Evolutionary conservation across 75 land plant species (phyloP), one percentile per base, ranked within the genome.

Genomic region (Larix kaempferi): DNA sequence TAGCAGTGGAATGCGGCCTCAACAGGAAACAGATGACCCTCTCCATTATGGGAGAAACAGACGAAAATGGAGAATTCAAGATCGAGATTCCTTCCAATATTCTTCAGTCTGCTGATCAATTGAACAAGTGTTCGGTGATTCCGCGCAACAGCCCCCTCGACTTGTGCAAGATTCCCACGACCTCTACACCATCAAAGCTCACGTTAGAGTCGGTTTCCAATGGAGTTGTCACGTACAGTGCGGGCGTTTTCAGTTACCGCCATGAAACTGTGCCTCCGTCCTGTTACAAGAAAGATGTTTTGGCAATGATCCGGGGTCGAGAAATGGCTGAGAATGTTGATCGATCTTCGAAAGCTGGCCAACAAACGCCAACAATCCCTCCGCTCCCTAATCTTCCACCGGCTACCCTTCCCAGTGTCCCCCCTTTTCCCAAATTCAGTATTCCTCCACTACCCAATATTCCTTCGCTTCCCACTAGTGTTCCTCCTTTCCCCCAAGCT

Each of bases 11-110:
- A 41, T 41, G 44, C 44, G 44, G 6, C 6, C 44, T 41, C 6
- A 41, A 41, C 44, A 41, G 44, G 44, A 41, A 41, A 41, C 0
- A 41, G 33, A 62, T 25, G 65, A 62, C 12, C 4, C 29, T 62
- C 13, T 62, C 27, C 26, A 26, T 62, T 25, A 15, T 25, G 13
- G 65, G 65, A 62, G 27, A 62, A 26, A 62, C 65, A 2, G 15
- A 62, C 13, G 65, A 26, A 62, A 26, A 62, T 62, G 65, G 65
- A 62, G 65, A 62, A 62, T 62, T 62, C 65, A 62, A 1, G 33
- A 0, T 62, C 15, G 65, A 62, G 65, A 1, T 62, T 62, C 65
- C 65, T 29, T 29, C 33, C 33, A 29, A 29, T 29, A 62, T 26
- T 13, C 23, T 26, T 1, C 33, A 62, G 13, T 25, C 23, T 29